Percentiles rank a stretch among this genome's conserved stretches.
phyloP scores from a whole-genome alignment of 306 rosid genomes.

The Oemleria cerasiformis region DNA sequence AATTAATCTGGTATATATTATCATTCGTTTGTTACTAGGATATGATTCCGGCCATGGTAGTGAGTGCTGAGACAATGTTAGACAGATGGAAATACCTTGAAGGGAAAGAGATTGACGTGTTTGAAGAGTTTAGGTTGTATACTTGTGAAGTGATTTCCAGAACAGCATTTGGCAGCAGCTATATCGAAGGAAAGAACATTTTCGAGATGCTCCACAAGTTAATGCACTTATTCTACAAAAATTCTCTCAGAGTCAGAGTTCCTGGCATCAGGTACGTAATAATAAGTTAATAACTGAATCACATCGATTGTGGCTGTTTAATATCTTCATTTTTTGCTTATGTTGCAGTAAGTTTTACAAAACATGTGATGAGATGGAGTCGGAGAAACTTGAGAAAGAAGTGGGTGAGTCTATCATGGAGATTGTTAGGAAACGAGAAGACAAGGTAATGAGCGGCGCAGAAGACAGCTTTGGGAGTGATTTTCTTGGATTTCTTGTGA shows the following conservation, averaged over 20 bases:
- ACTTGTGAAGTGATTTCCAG: conserved; percentile 30
- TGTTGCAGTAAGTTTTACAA: not conserved
- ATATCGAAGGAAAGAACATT: conserved; percentile 26
- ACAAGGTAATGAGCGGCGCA: not conserved
- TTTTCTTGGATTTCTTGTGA: conserved; percentile 25
- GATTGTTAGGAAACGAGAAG: conserved; percentile 11
- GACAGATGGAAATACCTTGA: conserved; percentile 21
- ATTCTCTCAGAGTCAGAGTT: not conserved
- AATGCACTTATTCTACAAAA: not conserved
- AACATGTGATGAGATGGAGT: not conserved
- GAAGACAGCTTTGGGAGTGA: conserved; percentile 23
- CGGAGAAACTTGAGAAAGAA: conserved; percentile 12
- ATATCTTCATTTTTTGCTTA: not conserved
- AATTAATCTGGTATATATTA: not conserved
- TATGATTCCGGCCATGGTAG: conserved; percentile 18
- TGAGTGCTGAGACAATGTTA: conserved; percentile 17
- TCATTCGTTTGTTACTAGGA: not conserved
- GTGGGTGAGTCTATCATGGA: not conserved
- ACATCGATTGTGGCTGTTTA: too few relatives aligned
- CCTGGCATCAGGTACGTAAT: conserved; percentile 14
- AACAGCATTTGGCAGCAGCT: conserved; percentile 32
- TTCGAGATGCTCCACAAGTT: conserved; percentile 20
- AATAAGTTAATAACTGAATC: too few relatives aligned
- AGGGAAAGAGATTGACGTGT: conserved; percentile 32
- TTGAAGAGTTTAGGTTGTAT: conserved; percentile 26